Base-by-base conservation (phyloP, 106 monocot genomes). In the Acorus calamus region DNA sequence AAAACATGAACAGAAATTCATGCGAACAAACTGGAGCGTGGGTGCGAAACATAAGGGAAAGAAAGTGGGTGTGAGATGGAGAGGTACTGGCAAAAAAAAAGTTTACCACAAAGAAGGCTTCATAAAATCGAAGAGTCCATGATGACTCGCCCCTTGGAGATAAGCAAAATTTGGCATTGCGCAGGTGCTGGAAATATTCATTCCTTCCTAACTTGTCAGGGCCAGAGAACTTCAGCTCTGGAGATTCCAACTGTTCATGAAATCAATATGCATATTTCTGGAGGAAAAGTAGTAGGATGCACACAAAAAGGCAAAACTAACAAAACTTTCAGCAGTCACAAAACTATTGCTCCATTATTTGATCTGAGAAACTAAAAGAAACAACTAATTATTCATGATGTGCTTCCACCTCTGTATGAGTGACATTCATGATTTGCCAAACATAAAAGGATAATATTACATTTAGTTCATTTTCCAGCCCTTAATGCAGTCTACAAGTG, bases 111-210 rank as follows among this genome's bases (percentile, higher is more conserved):
- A 98, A 98, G 70, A 70, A 98, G 59, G 96, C 77, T 78, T 98
- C 96, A 75, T 80, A 98, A 77, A 98, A 98, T 14, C 96, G 84
- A 63, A 98, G 91, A 43, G 96, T 98, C 96, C 96, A 98, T 13
- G 96, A 98, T 63, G 96, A 98, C 77, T 98, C 96, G 61, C 96
- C 96, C 72, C 96, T 87, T 57, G 96, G 96, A 79, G 96, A 72
- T 12, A 98, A 62, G 69, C 91, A 98, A 64, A 98, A 98, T 69
- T 98, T 98, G 44, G 96, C 87, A 77, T 85, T 91, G 73, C 87
- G 84, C 82, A 98, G 71, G 57, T 91, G 96, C 66, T 78, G 78
- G 65, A 98, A 98, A 63, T 98, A 98, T 2, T 91, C 96, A 1
- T 57, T 75, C 72, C 80, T 91, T 62, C 87, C 96, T 62, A 98